Conservation (phyloP, 768 basidiomycete genomes). For the Kondoa malvinella region DNA sequence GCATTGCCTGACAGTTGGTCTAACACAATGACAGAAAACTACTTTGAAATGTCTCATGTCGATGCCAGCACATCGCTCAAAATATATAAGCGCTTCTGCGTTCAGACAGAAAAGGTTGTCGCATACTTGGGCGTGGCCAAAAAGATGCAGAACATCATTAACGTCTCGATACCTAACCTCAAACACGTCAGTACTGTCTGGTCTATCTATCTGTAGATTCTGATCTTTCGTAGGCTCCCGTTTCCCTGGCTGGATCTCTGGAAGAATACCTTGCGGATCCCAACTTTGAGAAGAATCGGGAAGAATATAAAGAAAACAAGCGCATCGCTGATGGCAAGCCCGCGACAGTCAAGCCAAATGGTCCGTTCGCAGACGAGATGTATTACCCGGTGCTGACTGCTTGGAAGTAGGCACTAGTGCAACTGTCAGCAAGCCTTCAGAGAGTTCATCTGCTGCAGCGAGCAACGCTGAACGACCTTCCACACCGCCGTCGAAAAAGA, state of each 20-base stretch:
- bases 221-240: conserved; percentile 52
- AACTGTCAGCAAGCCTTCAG: conserved; percentile 15
- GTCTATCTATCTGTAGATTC: not conserved
- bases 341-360: not conserved
- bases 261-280: conserved; percentile 94
- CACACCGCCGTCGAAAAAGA: conserved; percentile 34
- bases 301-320: conserved; percentile 77
- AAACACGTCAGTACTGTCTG: conserved; percentile 43
- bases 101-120: conserved; percentile 71
- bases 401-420: not conserved
- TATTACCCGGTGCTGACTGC: no score
- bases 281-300: conserved; percentile 84
- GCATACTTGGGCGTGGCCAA: conserved; percentile 82
- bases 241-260: conserved; percentile 77
- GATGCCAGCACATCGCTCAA: conserved; percentile 69
- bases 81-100: conserved; percentile 87
- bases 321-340: conserved; percentile 40
- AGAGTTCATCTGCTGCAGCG: conserved; percentile 22
- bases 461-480: conserved; percentile 24
- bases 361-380: no score
- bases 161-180: conserved; percentile 82
- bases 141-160: conserved; percentile 80
- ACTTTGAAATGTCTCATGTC: conserved; percentile 93
- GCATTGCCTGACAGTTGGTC: not conserved
- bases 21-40: conserved; percentile 54